Evolutionary conservation across 495 filamentous ascomycete genomes (phyloP).

Genomic region (Aspergillus incahuasiensis): DNA sequence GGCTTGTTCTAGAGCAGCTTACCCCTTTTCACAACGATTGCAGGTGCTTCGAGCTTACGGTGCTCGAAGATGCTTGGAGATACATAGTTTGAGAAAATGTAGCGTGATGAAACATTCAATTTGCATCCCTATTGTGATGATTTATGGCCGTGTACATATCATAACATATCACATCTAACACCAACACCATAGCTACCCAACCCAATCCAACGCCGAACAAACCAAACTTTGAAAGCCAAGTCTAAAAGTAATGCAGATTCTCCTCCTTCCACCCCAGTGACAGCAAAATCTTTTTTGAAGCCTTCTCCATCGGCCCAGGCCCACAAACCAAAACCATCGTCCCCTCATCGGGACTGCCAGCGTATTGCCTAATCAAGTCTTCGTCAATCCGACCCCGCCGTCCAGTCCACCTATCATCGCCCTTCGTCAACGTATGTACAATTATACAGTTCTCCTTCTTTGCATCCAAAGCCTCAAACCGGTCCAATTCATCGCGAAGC

Average conservation of each 20-base stretch:
- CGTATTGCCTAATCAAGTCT: constrained; percentile 59
- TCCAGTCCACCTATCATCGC: constrained; percentile 62
- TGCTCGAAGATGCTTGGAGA: neutral
- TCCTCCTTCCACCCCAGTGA: constrained; percentile 71
- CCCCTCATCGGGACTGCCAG: constrained; percentile 40
- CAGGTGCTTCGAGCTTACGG: too few species aligned
- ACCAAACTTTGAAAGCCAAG: neutral
- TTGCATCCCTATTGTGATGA: constrained; percentile 2
- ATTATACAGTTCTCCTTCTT: constrained; percentile 52
- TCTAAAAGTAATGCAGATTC: constrained; percentile 81
- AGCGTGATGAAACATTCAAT: neutral
- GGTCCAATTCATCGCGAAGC: constrained; percentile 70
- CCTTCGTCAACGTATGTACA: constrained; percentile 67
- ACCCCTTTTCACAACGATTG: too few species aligned
- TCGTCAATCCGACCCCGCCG: constrained; percentile 63
- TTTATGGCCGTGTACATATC: neutral
- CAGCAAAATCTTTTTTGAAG: constrained; percentile 55
- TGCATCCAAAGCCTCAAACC: constrained; percentile 44
- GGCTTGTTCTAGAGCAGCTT: neutral
- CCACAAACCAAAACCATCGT: constrained; percentile 80
- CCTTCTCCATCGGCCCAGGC: constrained; percentile 72
- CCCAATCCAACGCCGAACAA: neutral
- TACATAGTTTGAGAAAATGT: neutral
- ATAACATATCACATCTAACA: neutral
- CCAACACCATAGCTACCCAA: neutral